Percentiles rank a stretch among this genome's conserved stretches.
These are phyloP conservation scores for Mucuna pruriens DNA, from an alignment of 306 rosid species.

Conservation along the genomic window DNA sequence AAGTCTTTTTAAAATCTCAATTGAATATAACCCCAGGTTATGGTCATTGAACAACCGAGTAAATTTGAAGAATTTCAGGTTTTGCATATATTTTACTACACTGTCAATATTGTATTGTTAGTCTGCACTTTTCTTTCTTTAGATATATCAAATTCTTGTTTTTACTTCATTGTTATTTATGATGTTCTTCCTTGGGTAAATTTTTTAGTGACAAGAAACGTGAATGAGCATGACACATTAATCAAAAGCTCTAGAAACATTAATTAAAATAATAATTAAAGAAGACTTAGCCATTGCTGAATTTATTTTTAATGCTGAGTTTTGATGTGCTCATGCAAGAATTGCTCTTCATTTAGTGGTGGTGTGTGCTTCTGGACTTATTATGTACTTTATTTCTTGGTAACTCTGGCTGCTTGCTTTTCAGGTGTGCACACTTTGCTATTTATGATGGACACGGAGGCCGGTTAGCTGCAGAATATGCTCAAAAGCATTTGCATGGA, in stretches of 20 bases:
- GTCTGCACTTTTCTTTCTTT: background rate
- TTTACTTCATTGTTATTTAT: background rate
- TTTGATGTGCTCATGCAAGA: background rate
- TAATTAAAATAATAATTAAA: background rate
- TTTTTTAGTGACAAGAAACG: background rate
- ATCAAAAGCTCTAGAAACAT: background rate
- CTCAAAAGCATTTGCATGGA: slow-evolving; percentile 74
- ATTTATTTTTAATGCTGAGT: background rate
- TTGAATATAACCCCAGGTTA: too few relatives aligned
- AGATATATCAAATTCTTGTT: background rate
- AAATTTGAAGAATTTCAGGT: background rate
- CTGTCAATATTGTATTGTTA: background rate
- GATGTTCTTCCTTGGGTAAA: slow-evolving; percentile 5
- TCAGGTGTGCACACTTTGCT: slow-evolving; percentile 86
- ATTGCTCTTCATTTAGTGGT: background rate
- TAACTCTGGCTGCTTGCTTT: slow-evolving; percentile 26
- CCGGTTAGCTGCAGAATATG: slow-evolving; percentile 86
- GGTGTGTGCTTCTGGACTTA: slow-evolving; percentile 3
- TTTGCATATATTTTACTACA: background rate
- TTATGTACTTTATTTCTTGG: slow-evolving; percentile 7
- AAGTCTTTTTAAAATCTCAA: too few relatives aligned
- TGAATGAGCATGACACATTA: background rate
- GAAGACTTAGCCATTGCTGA: background rate
- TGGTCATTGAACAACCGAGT: background rate
- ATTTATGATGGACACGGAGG: slow-evolving; percentile 96